These are phyloP conservation scores for Tylopilus sp. DNA, from an alignment of 1,284 basidiomycete species.

Conservation along the genomic window DNA sequence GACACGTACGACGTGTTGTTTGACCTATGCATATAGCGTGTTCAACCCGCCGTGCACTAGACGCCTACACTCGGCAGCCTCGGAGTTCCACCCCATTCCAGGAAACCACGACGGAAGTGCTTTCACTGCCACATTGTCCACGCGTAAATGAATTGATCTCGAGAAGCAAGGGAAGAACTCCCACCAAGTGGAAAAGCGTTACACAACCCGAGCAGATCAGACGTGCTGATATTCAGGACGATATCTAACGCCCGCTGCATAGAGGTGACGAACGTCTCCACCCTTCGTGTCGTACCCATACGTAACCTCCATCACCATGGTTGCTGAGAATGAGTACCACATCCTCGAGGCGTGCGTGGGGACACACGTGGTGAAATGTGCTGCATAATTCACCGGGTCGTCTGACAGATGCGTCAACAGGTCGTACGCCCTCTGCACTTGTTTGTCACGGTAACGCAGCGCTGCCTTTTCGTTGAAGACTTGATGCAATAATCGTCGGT, in stretches of 20 bases:
- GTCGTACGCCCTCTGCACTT: constrained; percentile 13
- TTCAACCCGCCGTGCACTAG: constrained; percentile 10
- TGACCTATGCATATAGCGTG: constrained; percentile 15
- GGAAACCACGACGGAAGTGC: constrained; percentile 12
- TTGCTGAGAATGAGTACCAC: constrained; percentile 12
- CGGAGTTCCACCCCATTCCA: constrained; percentile 16
- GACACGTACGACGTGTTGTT: constrained; percentile 11
- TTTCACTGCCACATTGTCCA: constrained; percentile 5
- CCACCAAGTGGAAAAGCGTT: constrained; percentile 12
- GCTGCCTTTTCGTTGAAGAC: constrained; percentile 14
- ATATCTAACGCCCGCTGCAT: constrained; percentile 15
- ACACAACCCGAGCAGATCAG: constrained; percentile 7
- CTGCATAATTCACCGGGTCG: constrained; percentile 5
- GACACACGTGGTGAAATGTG: constrained; percentile 12
- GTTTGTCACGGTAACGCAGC: constrained; percentile 14
- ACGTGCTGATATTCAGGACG: not conserved
- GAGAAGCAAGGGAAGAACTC: not conserved
- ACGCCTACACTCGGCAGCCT: constrained; percentile 9
- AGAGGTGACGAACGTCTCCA: not conserved
- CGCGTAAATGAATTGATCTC: not conserved
- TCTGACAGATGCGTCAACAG: constrained; percentile 10
- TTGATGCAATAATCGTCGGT: constrained; percentile 16
- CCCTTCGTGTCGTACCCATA: constrained; percentile 16
- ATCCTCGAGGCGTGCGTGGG: too few species aligned
- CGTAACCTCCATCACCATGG: constrained; percentile 13